Conservation (phyloP, 805 yeast species). For the Monosporozyma siamensis region DNA sequence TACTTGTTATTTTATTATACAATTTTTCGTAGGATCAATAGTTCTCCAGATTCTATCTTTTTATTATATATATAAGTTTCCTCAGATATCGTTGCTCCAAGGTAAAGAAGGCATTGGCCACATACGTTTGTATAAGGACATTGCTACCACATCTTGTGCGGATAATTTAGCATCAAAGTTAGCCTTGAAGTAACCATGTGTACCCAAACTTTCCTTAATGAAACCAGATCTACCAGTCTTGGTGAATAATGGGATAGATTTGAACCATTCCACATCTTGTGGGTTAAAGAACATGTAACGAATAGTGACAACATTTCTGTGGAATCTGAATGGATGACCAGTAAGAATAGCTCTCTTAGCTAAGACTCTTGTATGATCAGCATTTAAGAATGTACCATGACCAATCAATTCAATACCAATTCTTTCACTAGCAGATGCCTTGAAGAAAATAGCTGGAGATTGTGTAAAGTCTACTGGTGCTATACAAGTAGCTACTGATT, state of each 20-base stretch:
- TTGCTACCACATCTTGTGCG: slow-evolving; percentile 87
- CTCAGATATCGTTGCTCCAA: slow-evolving; percentile 21
- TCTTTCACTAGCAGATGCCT: slow-evolving; percentile 39
- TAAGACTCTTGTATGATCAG: slow-evolving; percentile 74
- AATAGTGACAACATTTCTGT: slow-evolving; percentile 81
- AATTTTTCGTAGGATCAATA: too few species aligned
- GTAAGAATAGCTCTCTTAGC: slow-evolving; percentile 86
- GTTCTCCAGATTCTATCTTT: not conserved
- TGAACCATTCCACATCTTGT: slow-evolving; percentile 82
- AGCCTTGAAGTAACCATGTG: slow-evolving; percentile 97
- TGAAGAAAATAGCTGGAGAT: slow-evolving; percentile 79
- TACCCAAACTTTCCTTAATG: slow-evolving; percentile 92
- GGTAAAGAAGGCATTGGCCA: slow-evolving; percentile 60
- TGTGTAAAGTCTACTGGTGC: slow-evolving; percentile 81
- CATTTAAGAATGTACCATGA: slow-evolving; percentile 79
- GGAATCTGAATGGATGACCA: slow-evolving; percentile 92
- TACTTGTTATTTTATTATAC: too few species aligned
- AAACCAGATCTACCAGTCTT: slow-evolving; percentile 89
- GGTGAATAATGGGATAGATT: slow-evolving; percentile 85
- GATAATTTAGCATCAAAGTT: slow-evolving; percentile 83
- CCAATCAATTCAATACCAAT: slow-evolving; percentile 62
- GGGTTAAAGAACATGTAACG: slow-evolving; percentile 95
- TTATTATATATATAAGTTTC: not conserved
- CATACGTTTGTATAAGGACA: slow-evolving; percentile 87
- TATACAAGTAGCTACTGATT: slow-evolving; percentile 74